Evolutionary conservation across 1,139 yeast species (phyloP).

Genomic region (Taphrina pruni): DNA sequence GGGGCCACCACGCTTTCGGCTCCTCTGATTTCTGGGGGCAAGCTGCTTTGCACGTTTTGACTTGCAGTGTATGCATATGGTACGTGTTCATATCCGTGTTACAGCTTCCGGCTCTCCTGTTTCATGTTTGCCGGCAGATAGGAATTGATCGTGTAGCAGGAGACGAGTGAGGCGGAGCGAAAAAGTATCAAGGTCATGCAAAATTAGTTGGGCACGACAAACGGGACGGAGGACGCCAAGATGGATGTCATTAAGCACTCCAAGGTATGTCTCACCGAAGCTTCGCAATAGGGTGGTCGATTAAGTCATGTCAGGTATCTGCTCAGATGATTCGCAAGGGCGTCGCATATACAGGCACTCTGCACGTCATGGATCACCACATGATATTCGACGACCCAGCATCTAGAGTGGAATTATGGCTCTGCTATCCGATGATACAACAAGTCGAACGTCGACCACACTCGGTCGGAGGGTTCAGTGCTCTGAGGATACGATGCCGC

Average conservation of each 20-base stretch:
- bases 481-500: slow-evolving; percentile 75
- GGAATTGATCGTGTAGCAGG: no score
- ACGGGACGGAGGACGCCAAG: neutral
- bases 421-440: slow-evolving; percentile 86
- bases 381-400: slow-evolving; percentile 62
- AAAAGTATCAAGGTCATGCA: neutral
- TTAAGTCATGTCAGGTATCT: slow-evolving; percentile 55
- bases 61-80: neutral
- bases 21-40: neutral
- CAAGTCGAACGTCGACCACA: slow-evolving; percentile 61
- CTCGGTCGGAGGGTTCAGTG: slow-evolving; percentile 56
- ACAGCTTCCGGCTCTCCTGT: neutral
- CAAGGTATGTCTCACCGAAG: neutral
- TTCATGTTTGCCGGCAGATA: neutral
- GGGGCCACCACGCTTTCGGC: neutral
- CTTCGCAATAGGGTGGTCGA: no score
- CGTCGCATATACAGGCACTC: slow-evolving; percentile 65
- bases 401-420: slow-evolving; percentile 73
- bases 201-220: neutral
- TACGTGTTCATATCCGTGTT: neutral
- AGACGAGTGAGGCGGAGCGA: neutral
- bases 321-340: slow-evolving; percentile 78
- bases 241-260: slow-evolving; percentile 26
- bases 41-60: no score
- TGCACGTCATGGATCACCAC: slow-evolving; percentile 84